Evolutionary conservation across 176 grass and related monocot genomes (phyloP), one percentile per base, ranked within the genome.

Genomic region (Tillandsia fasciculata): DNA sequence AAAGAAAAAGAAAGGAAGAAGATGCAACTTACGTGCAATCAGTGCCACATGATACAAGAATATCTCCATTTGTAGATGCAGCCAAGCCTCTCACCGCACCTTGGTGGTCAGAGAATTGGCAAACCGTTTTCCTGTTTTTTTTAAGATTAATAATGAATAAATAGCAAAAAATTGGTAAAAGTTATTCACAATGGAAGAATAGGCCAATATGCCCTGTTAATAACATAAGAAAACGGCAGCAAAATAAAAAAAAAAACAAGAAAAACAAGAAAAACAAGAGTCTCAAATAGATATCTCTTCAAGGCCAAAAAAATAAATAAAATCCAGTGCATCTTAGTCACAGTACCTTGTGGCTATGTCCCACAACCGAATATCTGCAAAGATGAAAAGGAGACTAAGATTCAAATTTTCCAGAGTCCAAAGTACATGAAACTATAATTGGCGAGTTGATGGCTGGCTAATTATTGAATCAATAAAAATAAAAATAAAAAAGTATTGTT

Each of bases 101-200:
- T 63, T 97, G 84, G 72, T 97, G 93, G 72, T 89, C 93, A 83
- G 93, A 72, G 66, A 97, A 97, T 65, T 92, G 93, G 29, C 77
- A 83, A 67, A 86, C 65, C 69, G 84, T 97, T 83, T 87, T 92
- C 86, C 93, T 97, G 71, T 90, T 85, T 72, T 57, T 76, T 26
- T 10, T 72, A 63, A 12, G 49, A 74, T 66, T 53, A 14, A 80
- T 53, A 75, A 73, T 51, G 70, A 2, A 29, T 49, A 65, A 27
- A 69, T 3, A 11, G 33, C 22, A 64, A 3, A 17, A 53, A 49
- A 72, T 22, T 50, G 69, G 67, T 24, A 59, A n/a, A 13, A 73
- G 59, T 1, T 59, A 61, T 20, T 61, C 22, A 9, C 9, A 22
- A 61, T 2, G 15, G 56, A 61, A 23, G 17, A n/a, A 23, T 8